phyloP scores from a whole-genome alignment of 108 stramenopile genomes.

The Fragilaria radians region DNA sequence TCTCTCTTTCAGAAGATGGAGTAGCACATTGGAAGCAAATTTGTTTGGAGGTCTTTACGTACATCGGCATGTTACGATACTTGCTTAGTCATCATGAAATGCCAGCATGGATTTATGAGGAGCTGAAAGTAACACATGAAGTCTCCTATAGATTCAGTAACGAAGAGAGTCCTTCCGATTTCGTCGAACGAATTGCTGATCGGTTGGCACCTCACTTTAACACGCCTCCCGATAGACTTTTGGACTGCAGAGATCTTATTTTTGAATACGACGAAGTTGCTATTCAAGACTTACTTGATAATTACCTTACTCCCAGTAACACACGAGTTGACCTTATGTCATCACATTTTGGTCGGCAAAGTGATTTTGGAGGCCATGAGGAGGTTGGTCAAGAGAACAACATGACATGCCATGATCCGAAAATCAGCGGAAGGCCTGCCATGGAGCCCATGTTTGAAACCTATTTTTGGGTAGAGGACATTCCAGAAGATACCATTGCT shows the following conservation, averaged over 20 bases:
- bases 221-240: constrained; percentile 57
- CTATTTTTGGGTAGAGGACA: constrained; percentile 36
- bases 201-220: constrained; percentile 53
- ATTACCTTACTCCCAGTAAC: constrained; percentile 60
- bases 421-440: constrained; percentile 16
- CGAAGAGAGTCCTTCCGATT: constrained; percentile 66
- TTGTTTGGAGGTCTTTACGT: constrained; percentile 48
- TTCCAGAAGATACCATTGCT: constrained; percentile 28
- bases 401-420: constrained; percentile 1
- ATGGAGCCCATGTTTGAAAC: constrained; percentile 61
- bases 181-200: constrained; percentile 71
- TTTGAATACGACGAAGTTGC: constrained; percentile 57
- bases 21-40: constrained; percentile 61
- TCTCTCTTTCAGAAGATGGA: constrained; percentile 62
- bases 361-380: constrained; percentile 40
- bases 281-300: constrained; percentile 41
- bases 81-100: constrained; percentile 46
- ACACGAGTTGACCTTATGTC: constrained; percentile 70
- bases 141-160: constrained; percentile 62
- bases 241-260: constrained; percentile 65
- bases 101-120: constrained; percentile 72
- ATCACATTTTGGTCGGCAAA: constrained; percentile 52
- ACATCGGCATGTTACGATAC: constrained; percentile 73
- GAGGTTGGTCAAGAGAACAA: constrained; percentile 20
- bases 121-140: constrained; percentile 62